phyloP scores from a whole-genome alignment of 345 rosid species.

The Odontarrhena argentea region DNA sequence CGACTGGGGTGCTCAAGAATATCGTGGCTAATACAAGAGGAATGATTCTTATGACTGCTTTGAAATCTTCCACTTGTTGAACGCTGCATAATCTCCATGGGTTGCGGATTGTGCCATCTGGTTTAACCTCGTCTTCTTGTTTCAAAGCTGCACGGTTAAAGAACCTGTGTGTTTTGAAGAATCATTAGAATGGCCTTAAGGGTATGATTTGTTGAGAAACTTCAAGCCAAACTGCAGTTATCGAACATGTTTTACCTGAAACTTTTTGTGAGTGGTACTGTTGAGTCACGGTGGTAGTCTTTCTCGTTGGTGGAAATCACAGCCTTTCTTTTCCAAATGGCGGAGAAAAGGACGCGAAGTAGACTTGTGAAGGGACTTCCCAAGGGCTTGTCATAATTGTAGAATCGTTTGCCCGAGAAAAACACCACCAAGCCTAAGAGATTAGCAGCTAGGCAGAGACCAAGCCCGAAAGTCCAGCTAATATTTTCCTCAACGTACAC shows the following conservation, averaged over 20 bases:
- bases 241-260: conserved; percentile 19
- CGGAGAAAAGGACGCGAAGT: conserved; percentile 48
- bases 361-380: conserved; percentile 19
- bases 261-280: conserved; percentile 33
- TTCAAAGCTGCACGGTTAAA: conserved; percentile 42
- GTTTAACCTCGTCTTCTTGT: conserved; percentile 33
- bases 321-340: conserved; percentile 43
- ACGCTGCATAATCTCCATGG: conserved; percentile 56
- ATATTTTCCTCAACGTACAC: conserved; percentile 51
- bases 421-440: conserved; percentile 39
- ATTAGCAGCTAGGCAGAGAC: conserved; percentile 45
- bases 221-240: background rate
- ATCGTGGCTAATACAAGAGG: conserved; percentile 46
- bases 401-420: conserved; percentile 44
- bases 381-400: conserved; percentile 42
- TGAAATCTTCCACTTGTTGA: conserved; percentile 64
- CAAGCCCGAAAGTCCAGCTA: conserved; percentile 55
- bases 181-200: background rate
- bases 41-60: conserved; percentile 47
- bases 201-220: background rate
- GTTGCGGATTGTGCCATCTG: conserved; percentile 23
- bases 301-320: conserved; percentile 32
- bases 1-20: conserved; percentile 41
- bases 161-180: conserved; percentile 3
- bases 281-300: conserved; percentile 42